Evolutionary conservation across 2,329 filamentous ascomycete species (phyloP), one percentile per base, ranked within the genome.

Genomic region (Scedosporium aurantiacum): DNA sequence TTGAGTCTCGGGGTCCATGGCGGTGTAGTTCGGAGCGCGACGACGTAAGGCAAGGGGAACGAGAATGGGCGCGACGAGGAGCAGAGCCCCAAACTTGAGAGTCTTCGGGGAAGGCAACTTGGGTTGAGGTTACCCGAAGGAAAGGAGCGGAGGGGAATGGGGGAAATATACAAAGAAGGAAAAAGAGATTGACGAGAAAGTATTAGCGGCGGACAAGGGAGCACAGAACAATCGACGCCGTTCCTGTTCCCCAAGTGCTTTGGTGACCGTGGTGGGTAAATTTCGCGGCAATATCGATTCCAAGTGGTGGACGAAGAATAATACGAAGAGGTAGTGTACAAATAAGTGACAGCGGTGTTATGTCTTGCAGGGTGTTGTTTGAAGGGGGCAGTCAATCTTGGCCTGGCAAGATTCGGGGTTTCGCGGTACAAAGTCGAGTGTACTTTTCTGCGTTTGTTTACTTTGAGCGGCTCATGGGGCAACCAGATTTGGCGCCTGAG

Each of bases 51-150:
- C 61, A 23, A 66, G 62, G 45, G 63, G 67, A 62, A 69, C 65
- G 62, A 71, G 64, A 64, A 70, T 68, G 61, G 65, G 69, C 61
- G 70, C 70, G 64, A 71, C 68, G 65, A 75, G 70, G 67, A 75
- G 73, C 71, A 73, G 65, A 62, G 72, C 71, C 70, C 74, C 74
- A 68, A 45, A 41, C 45, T 37, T 54, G 6, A 25, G 8, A n/a
- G 14, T 21, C 21, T 50, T 56, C 21, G 21, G 37, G 5, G 52
- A 56, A 60, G 58, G 28, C 58, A 60, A 60, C 45, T 27, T 60
- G 58, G 27, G 16, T 40, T 23, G 57, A 50, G 7, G 21, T 27
- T 16, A 50, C 41, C 21, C 14, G 27, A 14, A 32, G 12, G 56
- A 23, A 25, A 28, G 32, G 21, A n/a, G 47, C 8, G n/a, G 8